Percentiles rank a stretch among this genome's conserved stretches.
phyloP scores from a whole-genome alignment of 2,329 filamentous ascomycete species.

The Juglanconis oblonga region DNA sequence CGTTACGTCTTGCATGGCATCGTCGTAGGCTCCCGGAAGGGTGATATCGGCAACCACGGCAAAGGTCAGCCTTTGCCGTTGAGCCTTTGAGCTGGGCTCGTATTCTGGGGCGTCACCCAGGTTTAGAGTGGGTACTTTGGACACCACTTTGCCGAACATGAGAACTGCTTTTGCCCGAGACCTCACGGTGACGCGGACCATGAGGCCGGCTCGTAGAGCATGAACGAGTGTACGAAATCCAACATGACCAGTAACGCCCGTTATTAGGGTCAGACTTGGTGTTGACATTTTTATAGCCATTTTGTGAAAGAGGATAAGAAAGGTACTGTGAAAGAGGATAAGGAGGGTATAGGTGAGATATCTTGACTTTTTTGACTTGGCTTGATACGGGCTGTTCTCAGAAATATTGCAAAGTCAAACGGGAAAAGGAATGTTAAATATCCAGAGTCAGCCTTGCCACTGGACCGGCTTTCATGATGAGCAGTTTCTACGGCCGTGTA shows the following conservation, averaged over 20 bases:
- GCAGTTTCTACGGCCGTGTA: no score
- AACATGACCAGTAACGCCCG: slow-evolving; percentile 23
- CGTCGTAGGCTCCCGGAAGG: slow-evolving; percentile 15
- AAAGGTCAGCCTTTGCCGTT: slow-evolving; percentile 8
- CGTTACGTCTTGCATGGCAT: slow-evolving; percentile 14
- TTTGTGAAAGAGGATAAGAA: not conserved
- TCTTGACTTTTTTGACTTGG: no score
- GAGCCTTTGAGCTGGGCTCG: not conserved
- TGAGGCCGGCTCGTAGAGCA: slow-evolving; percentile 16
- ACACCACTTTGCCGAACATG: not conserved
- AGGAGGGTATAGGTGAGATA: no score
- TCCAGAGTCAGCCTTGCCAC: no score
- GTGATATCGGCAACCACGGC: slow-evolving; percentile 19
- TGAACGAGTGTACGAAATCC: slow-evolving; percentile 18
- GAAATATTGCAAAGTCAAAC: no score
- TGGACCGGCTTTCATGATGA: no score
- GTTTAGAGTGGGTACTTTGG: not conserved
- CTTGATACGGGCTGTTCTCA: no score
- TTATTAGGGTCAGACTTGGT: slow-evolving; percentile 15
- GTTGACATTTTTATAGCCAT: slow-evolving; percentile 11
- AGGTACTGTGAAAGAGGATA: no score
- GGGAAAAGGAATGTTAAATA: no score
- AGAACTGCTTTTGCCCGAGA: slow-evolving; percentile 15
- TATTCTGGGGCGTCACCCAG: not conserved
- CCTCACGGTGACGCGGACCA: slow-evolving; percentile 18